Evolutionary conservation across 306 rosid genomes (phyloP).

Genomic region (Hylodesmum podocarpum): DNA sequence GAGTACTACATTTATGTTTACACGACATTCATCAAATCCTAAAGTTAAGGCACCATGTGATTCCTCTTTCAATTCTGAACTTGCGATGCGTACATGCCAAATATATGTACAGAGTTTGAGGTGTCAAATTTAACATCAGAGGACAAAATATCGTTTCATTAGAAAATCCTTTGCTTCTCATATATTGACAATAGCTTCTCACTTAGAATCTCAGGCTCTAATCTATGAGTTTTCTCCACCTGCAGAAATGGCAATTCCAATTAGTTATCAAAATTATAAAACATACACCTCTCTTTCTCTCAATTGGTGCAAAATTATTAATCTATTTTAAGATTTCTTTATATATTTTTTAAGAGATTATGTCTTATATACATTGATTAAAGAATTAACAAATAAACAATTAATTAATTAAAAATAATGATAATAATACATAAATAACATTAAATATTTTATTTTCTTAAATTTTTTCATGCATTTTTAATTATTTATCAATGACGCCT

Average conservation of each 20-base stretch:
- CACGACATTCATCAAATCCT: neutral
- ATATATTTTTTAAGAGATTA: too few species aligned
- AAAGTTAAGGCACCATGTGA: neutral
- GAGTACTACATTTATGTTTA: neutral
- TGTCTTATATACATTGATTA: too few species aligned
- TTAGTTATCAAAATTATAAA: neutral
- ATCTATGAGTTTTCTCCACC: conserved; percentile 26
- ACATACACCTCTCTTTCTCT: too few species aligned
- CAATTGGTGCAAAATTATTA: too few species aligned
- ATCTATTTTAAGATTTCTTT: too few species aligned
- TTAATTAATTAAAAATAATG: too few species aligned
- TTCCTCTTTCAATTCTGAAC: neutral
- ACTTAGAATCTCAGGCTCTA: conserved; percentile 27
- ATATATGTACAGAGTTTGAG: neutral
- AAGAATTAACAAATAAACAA: too few species aligned
- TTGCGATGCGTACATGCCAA: neutral
- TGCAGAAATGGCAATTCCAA: conserved; percentile 3
- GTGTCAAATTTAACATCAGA: neutral
- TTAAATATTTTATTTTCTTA: neutral
- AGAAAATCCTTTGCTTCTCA: conserved; percentile 20
- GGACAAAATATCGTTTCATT: neutral
- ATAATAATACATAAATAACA: too few species aligned
- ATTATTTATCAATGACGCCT: neutral
- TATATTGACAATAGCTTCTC: conserved; percentile 31
- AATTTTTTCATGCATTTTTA: neutral